Evolutionary conservation across 78 protist genomes (phyloP).

Genomic region (Creolimax fragrantissima): DNA sequence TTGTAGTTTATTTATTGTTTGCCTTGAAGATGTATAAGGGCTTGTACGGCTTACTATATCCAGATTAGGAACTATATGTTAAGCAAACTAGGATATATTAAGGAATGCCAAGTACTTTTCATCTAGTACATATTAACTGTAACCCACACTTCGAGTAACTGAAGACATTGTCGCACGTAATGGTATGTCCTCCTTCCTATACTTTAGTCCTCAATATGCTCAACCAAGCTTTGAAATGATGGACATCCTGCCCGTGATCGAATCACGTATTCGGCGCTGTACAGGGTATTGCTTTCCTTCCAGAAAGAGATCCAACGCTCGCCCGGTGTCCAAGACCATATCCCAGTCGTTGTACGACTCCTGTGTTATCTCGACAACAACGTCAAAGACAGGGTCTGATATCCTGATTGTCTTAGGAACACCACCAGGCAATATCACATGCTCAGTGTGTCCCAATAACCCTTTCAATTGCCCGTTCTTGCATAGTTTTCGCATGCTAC

Average conservation of each 20-base stretch:
- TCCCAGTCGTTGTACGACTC: background rate
- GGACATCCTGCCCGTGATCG: background rate
- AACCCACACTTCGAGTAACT: too few relatives aligned
- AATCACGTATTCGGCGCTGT: background rate
- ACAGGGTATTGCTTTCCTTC: background rate
- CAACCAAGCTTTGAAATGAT: too few relatives aligned
- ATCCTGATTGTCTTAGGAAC: background rate
- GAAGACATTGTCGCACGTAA: too few relatives aligned
- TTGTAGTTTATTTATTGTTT: too few relatives aligned
- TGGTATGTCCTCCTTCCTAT: too few relatives aligned
- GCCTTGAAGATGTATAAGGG: too few relatives aligned
- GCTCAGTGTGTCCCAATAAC: background rate
- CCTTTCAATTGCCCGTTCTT: background rate
- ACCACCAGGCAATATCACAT: background rate
- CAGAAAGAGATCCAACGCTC: background rate
- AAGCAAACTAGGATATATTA: too few relatives aligned
- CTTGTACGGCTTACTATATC: too few relatives aligned
- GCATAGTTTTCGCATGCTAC: background rate
- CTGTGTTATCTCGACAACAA: background rate
- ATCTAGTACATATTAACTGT: too few relatives aligned
- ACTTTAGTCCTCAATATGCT: too few relatives aligned
- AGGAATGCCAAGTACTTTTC: too few relatives aligned
- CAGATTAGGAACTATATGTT: too few relatives aligned
- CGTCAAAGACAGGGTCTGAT: background rate
- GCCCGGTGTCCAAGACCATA: background rate